Evolutionary conservation across 768 basidiomycete genomes (phyloP).

Genomic region (Coprinopsis marcescibilis): DNA sequence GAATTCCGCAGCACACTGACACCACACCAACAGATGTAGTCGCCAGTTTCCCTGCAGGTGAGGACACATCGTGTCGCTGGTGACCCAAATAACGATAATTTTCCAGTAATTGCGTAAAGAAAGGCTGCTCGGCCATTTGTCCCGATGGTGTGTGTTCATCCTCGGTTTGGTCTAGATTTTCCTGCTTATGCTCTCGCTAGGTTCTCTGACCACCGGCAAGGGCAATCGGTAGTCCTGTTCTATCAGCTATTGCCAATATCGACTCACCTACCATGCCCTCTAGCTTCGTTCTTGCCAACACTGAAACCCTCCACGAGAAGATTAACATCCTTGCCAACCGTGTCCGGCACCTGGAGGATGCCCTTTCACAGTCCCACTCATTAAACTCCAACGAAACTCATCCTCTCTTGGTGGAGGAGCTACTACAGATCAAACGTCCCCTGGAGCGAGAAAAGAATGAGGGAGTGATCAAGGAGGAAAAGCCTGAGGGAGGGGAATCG

Average conservation of each 20-base stretch:
- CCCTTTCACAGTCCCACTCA: slow-evolving; percentile 48
- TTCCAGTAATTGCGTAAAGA: slow-evolving; percentile 50
- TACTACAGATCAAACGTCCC: slow-evolving; percentile 62
- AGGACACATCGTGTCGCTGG: slow-evolving; percentile 8
- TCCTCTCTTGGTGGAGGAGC: slow-evolving; percentile 54
- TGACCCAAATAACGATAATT: slow-evolving; percentile 12
- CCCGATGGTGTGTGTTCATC: slow-evolving; percentile 47
- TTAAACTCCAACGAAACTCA: slow-evolving; percentile 44
- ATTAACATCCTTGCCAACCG: slow-evolving; percentile 54
- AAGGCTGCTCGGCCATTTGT: slow-evolving; percentile 57
- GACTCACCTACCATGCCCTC: neutral
- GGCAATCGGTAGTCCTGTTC: slow-evolving; percentile 55
- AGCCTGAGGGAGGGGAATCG: slow-evolving; percentile 45
- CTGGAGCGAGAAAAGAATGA: slow-evolving; percentile 53
- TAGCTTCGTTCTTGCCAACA: slow-evolving; percentile 69
- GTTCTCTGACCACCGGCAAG: slow-evolving; percentile 67
- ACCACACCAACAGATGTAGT: slow-evolving; percentile 39
- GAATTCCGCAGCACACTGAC: slow-evolving; percentile 10
- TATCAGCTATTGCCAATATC: slow-evolving; percentile 5
- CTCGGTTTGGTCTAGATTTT: slow-evolving; percentile 8
- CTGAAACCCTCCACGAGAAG: slow-evolving; percentile 64
- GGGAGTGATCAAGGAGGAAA: slow-evolving; percentile 31
- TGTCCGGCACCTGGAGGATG: slow-evolving; percentile 66
- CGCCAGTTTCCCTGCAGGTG: slow-evolving; percentile 65
- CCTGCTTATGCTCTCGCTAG: slow-evolving; percentile 26